Base-by-base conservation (phyloP, 2,329 filamentous ascomycete genomes). In the Hypoxylon sp. region DNA sequence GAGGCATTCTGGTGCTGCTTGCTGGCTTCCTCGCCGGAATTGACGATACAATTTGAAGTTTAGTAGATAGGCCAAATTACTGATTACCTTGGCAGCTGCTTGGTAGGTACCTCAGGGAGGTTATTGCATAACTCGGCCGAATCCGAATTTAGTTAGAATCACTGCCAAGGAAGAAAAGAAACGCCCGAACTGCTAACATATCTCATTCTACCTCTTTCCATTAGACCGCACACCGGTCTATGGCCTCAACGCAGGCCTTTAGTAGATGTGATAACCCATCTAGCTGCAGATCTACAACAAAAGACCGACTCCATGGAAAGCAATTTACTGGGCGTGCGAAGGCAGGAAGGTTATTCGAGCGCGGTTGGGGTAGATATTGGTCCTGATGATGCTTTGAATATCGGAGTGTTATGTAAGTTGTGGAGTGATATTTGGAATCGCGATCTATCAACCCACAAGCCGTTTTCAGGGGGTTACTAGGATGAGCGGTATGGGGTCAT, bases 161-260 rank as follows among this genome's bases (percentile, higher is more conserved):
- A 56, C 7, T 21, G 56, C 48, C 45, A 56, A 64, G 68, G 68
- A 57, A 28, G 49, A 62, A 68, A 67, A 69, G 36, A 71, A 69
- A 67, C 19, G 32, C n/a, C 68, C 68, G 68, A 67, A 50, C 19
- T 59, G 38, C 25, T 65, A 25, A 45, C 53, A 46, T 45, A 25
- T 21, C 53, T 51, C 56, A 45, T n/a, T 38, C 49, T 56, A 49
- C 9, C 34, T 58, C 57, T 58, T 43, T 49, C 36, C 23, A 41
- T 19, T 19, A 28, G 45, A 45, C 13, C 56, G 30, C 14, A 23
- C 21, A 57, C 36, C 4, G 3, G 17, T 41, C 21, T 58, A 49
- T 53, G 57, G 56, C 19, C 34, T 55, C 34, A 52, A 38, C 32
- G 48, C 52, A 59, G 19, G 55, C 41, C 53, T 17, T 30, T 7